Base-by-base conservation (phyloP, 805 yeast genomes). In the Candida palmyrensis region DNA sequence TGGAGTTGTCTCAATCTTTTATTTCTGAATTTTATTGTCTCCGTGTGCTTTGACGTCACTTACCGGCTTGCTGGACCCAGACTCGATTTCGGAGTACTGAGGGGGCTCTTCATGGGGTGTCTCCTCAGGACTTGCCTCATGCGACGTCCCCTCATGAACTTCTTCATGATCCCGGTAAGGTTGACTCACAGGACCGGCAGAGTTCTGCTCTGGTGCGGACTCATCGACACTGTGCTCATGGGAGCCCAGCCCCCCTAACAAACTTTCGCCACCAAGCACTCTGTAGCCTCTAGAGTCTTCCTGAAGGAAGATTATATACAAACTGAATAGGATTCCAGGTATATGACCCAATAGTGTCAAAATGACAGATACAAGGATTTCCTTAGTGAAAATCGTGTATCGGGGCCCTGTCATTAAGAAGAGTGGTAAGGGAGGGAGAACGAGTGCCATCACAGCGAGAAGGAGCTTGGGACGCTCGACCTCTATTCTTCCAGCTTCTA, bases 371-470 rank as follows among this genome's bases (percentile, higher is more conserved):
- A 62, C 45, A 21, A 55, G 48, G 29, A 62, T 56, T 39, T 61
- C 66, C 43, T 54, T 55, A 37, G 60, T 59, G 32, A 45, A 49
- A 25, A 59, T 38, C n/a, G 56, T 43, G 36, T 53, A 50, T 32
- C 49, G 48, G 10, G 53, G 53, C 3, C 39, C 44, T 11, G 49
- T 47, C 31, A 59, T 38, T 10, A 64, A 41, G 30, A 54, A 55
- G 18, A 65, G 45, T 2, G 70, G 66, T 33, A 60, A 49, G 3
- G 71, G 70, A 11, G 71, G 70, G 20, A 64, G 35, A 7, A 62
- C 40, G 14, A 62, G 29, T 15, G 57, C 63, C 40, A 60, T 40
- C 11, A 60, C 27, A n/a, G 49, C 53, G 35, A 63, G 43, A 27
- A 61, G 38, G 18, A 49, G 27, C 33, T 37, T 49, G 34, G 30